phyloP scores from a whole-genome alignment of 192 early-diverging fungal species.

The Dispira simplex region DNA sequence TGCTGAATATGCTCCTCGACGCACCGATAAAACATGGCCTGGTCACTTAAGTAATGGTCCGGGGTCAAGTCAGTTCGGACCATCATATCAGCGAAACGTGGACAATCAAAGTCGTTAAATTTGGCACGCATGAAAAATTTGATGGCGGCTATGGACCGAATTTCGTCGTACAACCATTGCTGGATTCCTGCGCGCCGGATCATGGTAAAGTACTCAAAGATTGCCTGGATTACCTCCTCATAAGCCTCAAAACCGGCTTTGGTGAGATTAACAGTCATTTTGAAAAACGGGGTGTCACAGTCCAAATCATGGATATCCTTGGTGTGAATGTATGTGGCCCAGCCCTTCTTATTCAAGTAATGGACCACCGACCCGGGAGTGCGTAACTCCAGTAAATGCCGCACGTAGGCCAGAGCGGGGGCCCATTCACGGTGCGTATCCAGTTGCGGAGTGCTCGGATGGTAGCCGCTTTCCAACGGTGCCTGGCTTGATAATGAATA shows the following conservation, averaged over 20 bases:
- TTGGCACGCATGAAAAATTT: conserved; percentile 12
- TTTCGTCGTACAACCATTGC: conserved; percentile 69
- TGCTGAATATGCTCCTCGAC: background rate
- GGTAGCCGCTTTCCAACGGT: background rate
- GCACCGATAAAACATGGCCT: conserved; percentile 9
- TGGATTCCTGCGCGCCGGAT: conserved; percentile 51
- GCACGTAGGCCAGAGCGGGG: conserved; percentile 8
- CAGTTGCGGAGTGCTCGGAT: background rate
- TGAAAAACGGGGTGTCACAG: conserved; percentile 37
- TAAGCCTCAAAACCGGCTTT: conserved; percentile 61
- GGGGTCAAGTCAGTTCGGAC: background rate
- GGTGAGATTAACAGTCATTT: conserved; percentile 69
- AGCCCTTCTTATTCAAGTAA: conserved; percentile 1
- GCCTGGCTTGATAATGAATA: too few species aligned
- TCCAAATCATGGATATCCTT: background rate
- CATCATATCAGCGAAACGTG: conserved; percentile 9
- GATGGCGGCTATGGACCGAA: conserved; percentile 10
- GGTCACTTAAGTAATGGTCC: background rate
- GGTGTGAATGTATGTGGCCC: conserved; percentile 11
- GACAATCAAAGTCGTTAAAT: conserved; percentile 8
- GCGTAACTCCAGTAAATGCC: conserved; percentile 6
- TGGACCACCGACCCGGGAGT: conserved; percentile 8
- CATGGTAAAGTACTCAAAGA: conserved; percentile 88
- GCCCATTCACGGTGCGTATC: conserved; percentile 6
- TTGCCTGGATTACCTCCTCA: conserved; percentile 56